Conservation (phyloP, 1,139 yeast species). For the Yamadazyma blattariae region DNA sequence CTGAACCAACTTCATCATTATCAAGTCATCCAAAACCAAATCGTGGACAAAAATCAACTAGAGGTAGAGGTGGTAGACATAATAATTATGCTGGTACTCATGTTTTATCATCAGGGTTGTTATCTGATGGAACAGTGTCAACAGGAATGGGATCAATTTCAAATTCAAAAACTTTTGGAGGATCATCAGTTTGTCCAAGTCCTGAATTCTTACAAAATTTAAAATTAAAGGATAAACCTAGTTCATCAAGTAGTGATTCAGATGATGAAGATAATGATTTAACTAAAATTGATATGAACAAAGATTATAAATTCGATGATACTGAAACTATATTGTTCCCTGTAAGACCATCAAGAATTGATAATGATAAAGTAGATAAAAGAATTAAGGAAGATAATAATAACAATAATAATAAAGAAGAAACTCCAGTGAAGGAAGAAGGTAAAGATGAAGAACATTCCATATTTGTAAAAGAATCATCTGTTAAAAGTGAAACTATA, state of each 20-base stretch:
- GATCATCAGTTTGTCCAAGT: constrained; percentile 19
- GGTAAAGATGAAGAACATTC: constrained; percentile 4
- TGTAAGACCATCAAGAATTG: constrained; percentile 36
- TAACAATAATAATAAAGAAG: constrained; percentile 12
- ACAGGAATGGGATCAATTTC: constrained; percentile 19
- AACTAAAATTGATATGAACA: constrained; percentile 60
- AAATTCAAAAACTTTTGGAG: constrained; percentile 1
- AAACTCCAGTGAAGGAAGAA: constrained; percentile 14
- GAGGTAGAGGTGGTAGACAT: constrained; percentile 40
- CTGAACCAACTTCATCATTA: constrained; percentile 18
- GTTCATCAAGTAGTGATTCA: constrained; percentile 15
- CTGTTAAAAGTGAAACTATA: constrained; percentile 33
- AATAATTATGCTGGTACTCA: constrained; percentile 60
- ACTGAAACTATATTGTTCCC: constrained; percentile 46
- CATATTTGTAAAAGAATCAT: constrained; percentile 20
- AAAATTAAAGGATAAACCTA: constrained; percentile 24
- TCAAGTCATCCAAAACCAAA: constrained; percentile 17
- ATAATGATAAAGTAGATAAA: constrained; percentile 5
- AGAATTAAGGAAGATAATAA: constrained; percentile 5
- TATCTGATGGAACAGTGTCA: constrained; percentile 62
- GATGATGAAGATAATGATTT: constrained; percentile 36
- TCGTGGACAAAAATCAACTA: constrained; percentile 27
- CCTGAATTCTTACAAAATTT: constrained; percentile 41
- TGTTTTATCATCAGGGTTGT: constrained; percentile 67
- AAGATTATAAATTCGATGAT: constrained; percentile 50